These are phyloP conservation scores for Phyllosticta citriasiana DNA, from an alignment of 2,329 filamentous ascomycete species.

Conservation along the genomic window DNA sequence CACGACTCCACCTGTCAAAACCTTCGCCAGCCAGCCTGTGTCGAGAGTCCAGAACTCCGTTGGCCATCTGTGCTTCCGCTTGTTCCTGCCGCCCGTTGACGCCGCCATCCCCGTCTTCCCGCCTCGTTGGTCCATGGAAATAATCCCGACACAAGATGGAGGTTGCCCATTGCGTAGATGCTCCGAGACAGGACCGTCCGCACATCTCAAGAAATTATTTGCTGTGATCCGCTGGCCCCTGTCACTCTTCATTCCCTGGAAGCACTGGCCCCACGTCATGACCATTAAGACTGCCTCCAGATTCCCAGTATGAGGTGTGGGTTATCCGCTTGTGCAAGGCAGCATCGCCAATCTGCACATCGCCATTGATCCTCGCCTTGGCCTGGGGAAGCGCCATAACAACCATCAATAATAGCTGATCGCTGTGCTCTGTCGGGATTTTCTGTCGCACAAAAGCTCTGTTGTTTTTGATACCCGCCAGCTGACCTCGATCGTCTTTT, in stretches of 20 bases:
- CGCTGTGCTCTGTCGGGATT: neutral
- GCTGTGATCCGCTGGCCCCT: neutral
- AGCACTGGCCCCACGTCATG: neutral
- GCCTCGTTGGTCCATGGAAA: neutral
- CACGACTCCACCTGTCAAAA: too few relatives aligned
- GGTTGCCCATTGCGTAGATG: neutral
- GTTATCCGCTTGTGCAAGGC: neutral
- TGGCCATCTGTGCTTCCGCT: neutral
- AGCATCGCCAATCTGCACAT: neutral
- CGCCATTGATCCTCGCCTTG: neutral
- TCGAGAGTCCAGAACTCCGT: neutral
- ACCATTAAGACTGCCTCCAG: neutral
- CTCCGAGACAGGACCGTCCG: neutral
- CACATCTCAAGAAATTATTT: neutral
- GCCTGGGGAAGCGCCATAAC: neutral
- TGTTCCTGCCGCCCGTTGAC: neutral
- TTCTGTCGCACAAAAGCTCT: neutral
- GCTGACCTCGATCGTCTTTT: neutral
- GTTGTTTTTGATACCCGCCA: neutral
- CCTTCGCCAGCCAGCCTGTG: too few relatives aligned
- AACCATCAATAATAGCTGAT: neutral
- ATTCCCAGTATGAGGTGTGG: neutral
- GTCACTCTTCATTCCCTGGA: neutral
- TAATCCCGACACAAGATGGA: neutral
- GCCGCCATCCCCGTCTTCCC: neutral